phyloP scores from a whole-genome alignment of 441 rosid species.

The Manihot esculenta region DNA sequence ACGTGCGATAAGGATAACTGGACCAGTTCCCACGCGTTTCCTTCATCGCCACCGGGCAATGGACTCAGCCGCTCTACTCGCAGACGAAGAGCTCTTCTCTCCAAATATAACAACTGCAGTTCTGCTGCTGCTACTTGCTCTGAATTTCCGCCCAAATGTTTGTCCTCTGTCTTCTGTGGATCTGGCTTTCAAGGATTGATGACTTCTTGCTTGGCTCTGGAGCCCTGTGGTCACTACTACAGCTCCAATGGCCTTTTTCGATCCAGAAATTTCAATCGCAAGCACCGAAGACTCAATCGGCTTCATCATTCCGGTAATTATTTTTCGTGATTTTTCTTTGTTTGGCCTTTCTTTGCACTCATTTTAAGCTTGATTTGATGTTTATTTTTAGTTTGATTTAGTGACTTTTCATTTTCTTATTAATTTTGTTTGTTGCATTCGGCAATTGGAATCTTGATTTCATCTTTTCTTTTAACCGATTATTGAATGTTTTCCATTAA shows the following conservation, averaged over 20 bases:
- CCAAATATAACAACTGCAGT: constrained; percentile 27
- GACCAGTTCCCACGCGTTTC: constrained; percentile 27
- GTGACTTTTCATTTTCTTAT: background rate
- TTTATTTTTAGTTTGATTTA: background rate
- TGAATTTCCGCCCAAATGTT: constrained; percentile 2
- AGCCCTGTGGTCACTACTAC: constrained; percentile 60
- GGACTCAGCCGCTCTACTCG: constrained; percentile 41
- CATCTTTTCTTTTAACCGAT: background rate
- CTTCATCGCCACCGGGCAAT: constrained; percentile 3
- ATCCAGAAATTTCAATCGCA: constrained; percentile 49
- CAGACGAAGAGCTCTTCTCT: constrained; percentile 40
- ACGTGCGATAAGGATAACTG: constrained; percentile 44
- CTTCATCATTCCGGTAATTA: constrained; percentile 53
- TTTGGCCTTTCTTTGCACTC: background rate
- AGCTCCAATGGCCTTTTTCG: constrained; percentile 51
- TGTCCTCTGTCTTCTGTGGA: constrained; percentile 43
- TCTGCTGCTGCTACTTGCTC: constrained; percentile 20
- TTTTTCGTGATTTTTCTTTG: background rate
- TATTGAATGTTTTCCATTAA: background rate
- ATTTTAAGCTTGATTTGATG: constrained; percentile 5
- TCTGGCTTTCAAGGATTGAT: constrained; percentile 56
- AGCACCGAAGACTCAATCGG: constrained; percentile 47
- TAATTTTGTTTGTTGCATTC: background rate
- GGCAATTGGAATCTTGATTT: background rate
- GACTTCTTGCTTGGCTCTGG: constrained; percentile 66